Percentiles rank a stretch among this genome's conserved stretches.
Evolutionary conservation across 108 stramenopile genomes (phyloP).

Genomic region (Fragilaria crotonensis): DNA sequence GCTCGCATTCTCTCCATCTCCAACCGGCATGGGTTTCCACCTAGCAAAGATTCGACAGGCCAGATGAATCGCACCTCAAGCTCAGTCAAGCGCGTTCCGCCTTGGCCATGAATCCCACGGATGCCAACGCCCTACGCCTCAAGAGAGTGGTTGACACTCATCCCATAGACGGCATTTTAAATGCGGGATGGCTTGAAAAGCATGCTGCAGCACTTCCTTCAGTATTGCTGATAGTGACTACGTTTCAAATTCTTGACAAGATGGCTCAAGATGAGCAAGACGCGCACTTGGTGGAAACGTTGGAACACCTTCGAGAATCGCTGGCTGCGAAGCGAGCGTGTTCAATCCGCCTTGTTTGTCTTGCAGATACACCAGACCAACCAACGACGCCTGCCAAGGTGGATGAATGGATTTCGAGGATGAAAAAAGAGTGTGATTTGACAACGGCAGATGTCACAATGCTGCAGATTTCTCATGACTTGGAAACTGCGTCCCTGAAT

Average conservation of each 20-base stretch:
- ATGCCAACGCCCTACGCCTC: constrained; percentile 8
- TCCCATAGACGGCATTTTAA: constrained; percentile 61
- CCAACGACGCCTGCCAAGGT: constrained; percentile 1
- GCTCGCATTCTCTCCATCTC: constrained; percentile 52
- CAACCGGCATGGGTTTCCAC: constrained; percentile 63
- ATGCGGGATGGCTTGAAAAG: constrained; percentile 70
- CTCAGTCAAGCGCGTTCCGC: constrained; percentile 10
- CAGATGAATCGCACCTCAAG: constrained; percentile 19
- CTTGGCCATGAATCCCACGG: not conserved
- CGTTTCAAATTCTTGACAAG: constrained; percentile 16
- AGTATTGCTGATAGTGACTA: constrained; percentile 54
- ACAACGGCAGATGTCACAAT: constrained; percentile 2
- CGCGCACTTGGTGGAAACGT: constrained; percentile 28
- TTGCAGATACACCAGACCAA: constrained; percentile 8
- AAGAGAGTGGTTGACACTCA: constrained; percentile 15
- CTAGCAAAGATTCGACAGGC: constrained; percentile 64
- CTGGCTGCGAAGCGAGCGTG: constrained; percentile 55
- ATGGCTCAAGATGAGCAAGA: constrained; percentile 29
- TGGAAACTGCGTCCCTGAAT: constrained; percentile 1
- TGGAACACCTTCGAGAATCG: constrained; percentile 41
- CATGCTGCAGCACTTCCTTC: constrained; percentile 64
- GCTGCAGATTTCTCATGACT: constrained; percentile 11
- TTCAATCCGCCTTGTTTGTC: constrained; percentile 52
- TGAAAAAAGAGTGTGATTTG: constrained; percentile 4
- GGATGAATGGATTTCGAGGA: constrained; percentile 4